phyloP scores from a whole-genome alignment of 164 flowering plant genomes.

The Litsea cubeba region DNA sequence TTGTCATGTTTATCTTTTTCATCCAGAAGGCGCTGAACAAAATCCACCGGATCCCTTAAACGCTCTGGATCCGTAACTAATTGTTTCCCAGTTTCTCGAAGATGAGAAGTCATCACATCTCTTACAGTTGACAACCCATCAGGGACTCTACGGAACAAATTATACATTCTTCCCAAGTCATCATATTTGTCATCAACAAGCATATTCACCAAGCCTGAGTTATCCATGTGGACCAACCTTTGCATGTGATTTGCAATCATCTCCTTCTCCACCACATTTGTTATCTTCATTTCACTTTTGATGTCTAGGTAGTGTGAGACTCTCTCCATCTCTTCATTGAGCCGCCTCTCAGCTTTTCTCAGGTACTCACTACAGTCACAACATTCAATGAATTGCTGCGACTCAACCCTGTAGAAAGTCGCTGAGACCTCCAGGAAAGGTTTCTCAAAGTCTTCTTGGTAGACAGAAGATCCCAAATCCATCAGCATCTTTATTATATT shows the following conservation, averaged over 20 bases:
- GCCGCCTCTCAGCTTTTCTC: constrained; percentile 74
- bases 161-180: constrained; percentile 82
- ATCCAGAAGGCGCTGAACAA: constrained; percentile 78
- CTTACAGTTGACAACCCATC: constrained; percentile 65
- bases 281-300: constrained; percentile 63
- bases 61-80: constrained; percentile 89
- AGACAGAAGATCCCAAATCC: constrained; percentile 77
- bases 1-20: constrained; percentile 81
- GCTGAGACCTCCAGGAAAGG: constrained; percentile 75
- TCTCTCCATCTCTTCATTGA: constrained; percentile 83
- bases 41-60: constrained; percentile 86
- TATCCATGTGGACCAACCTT: constrained; percentile 89
- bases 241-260: constrained; percentile 95
- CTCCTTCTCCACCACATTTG: constrained; percentile 88
- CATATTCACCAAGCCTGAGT: constrained; percentile 89
- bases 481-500: constrained; percentile 76
- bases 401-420: constrained; percentile 66
- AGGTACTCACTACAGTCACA: constrained; percentile 86
- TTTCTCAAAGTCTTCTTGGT: constrained; percentile 78
- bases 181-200: constrained; percentile 86
- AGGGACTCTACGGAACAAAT: constrained; percentile 71
- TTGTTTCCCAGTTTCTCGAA: constrained; percentile 82
- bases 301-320: constrained; percentile 73
- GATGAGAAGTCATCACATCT: constrained; percentile 86
- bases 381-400: constrained; percentile 74